These are phyloP conservation scores for Cryptosporidium canis DNA, from an alignment of 169 alveolate genomes.

Conservation along the genomic window DNA sequence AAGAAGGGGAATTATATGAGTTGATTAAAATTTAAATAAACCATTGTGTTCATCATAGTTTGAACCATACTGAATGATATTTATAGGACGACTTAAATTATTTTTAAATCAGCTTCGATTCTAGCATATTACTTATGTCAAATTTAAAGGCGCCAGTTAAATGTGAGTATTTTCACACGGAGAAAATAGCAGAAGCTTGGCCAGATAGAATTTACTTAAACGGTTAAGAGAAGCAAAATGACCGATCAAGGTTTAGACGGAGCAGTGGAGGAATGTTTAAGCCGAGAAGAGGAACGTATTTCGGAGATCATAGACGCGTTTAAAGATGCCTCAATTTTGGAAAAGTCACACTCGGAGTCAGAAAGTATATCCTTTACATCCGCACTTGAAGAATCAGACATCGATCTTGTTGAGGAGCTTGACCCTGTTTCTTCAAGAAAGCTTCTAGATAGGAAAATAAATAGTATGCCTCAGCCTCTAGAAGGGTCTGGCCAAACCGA, in stretches of 20 bases:
- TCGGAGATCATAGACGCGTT: conserved; percentile 62
- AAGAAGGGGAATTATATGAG: background rate
- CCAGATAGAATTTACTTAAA: background rate
- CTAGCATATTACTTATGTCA: background rate
- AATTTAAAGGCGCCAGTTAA: conserved; percentile 28
- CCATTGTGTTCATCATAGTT: no score
- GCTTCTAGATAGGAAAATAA: background rate
- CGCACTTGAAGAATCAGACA: conserved; percentile 66
- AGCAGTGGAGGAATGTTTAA: background rate
- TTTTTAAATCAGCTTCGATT: background rate
- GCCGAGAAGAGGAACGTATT: conserved; percentile 46
- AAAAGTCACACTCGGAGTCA: conserved; percentile 55
- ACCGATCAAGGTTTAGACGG: background rate
- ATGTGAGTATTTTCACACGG: conserved; percentile 30
- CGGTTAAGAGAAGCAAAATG: conserved; percentile 15
- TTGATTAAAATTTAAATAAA: background rate
- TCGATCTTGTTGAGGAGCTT: conserved; percentile 46
- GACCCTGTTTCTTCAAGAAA: background rate
- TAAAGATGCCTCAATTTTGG: conserved; percentile 34
- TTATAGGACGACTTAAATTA: background rate
- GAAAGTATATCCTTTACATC: conserved; percentile 62
- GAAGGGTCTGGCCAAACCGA: background rate
- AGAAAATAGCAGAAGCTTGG: background rate
- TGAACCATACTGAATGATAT: background rate
- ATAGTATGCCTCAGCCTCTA: conserved; percentile 26